Base-by-base conservation (phyloP, 2,329 filamentous ascomycete genomes). In the Neophaeococcomyces aloes region DNA sequence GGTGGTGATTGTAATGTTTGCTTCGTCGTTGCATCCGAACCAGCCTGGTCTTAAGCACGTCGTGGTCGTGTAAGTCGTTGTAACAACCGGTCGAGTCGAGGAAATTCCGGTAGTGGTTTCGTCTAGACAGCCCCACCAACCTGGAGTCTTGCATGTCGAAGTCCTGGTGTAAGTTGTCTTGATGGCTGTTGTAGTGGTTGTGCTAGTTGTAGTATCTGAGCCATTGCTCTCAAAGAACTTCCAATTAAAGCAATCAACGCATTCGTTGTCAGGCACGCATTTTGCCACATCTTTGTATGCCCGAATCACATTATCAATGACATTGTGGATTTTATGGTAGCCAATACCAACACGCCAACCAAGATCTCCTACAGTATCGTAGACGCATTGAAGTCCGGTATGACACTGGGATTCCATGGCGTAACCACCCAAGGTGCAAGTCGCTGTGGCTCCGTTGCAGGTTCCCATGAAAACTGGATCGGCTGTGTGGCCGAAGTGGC, bases 221-320 rank as follows among this genome's bases (percentile, higher is more conserved):
- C 83, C 83, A 59, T 95, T 95, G 61, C 87, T 94, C 62, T 88
- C 82, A 58, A 86, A 93, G 70, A 87, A 94, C 57, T 94, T 93
- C 91, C 91, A 96, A 44, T 82, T 79, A 46, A 78, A 85, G 57
- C 89, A 96, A 61, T 98, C 91, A 31, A 83, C 78, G 60, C 91
- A 96, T 51, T 79, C 71, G 41, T 86, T 81, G 17, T 89, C 88
- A 23, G 74, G 71, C 42, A 74, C 75, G 63, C 91, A 96, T 52
- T 76, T 67, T 0, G 91, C 83, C 0, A 93, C 85, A 3, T 71
- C 67, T 49, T 93, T 83, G 57, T 96, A 96, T 54, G 79, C 80
- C 56, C 82, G 73, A 48, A 96, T 74, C 2, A 98, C 85, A 59
- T 94, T 85, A 46, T 79, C 76, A 57, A 98, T 95, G 35, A 95